Conservation (phyloP, 805 yeast genomes). For the Candida ipomoeae region DNA sequence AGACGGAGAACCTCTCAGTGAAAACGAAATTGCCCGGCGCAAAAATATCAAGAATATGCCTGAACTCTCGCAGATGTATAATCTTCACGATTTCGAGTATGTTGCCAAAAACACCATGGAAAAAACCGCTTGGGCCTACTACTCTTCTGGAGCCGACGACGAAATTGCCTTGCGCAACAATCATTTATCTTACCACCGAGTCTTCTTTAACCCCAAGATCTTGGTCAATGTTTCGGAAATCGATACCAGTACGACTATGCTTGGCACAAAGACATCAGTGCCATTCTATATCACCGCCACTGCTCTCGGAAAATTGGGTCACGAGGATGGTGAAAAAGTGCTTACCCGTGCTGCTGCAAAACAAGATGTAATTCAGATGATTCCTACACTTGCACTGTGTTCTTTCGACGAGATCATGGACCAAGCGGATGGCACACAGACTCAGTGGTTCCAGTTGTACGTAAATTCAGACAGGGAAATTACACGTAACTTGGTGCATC, state of each 20-base stretch:
- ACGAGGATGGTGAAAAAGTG: conserved; percentile 41
- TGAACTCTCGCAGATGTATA: conserved; percentile 62
- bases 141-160: conserved; percentile 48
- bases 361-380: conserved; percentile 46
- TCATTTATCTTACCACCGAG: conserved; percentile 36
- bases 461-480: conserved; percentile 37
- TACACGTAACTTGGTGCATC: conserved; percentile 28
- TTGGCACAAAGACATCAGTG: conserved; percentile 30
- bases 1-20: conserved; percentile 15
- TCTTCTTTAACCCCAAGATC: conserved; percentile 45
- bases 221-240: conserved; percentile 30
- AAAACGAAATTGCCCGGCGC: conserved; percentile 12
- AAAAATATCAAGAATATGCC: conserved; percentile 48
- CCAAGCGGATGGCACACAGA: conserved; percentile 28
- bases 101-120: conserved; percentile 78
- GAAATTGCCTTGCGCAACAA: conserved; percentile 44
- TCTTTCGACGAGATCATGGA: conserved; percentile 39
- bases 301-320: conserved; percentile 42
- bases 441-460: conserved; percentile 49
- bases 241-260: conserved; percentile 27
- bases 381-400: conserved; percentile 40
- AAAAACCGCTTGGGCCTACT: conserved; percentile 82
- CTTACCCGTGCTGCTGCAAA: conserved; percentile 38
- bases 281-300: conserved; percentile 51
- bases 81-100: conserved; percentile 81